Evolutionary conservation across 257 asterid species (phyloP).

Genomic region (Solanum arcanum): DNA sequence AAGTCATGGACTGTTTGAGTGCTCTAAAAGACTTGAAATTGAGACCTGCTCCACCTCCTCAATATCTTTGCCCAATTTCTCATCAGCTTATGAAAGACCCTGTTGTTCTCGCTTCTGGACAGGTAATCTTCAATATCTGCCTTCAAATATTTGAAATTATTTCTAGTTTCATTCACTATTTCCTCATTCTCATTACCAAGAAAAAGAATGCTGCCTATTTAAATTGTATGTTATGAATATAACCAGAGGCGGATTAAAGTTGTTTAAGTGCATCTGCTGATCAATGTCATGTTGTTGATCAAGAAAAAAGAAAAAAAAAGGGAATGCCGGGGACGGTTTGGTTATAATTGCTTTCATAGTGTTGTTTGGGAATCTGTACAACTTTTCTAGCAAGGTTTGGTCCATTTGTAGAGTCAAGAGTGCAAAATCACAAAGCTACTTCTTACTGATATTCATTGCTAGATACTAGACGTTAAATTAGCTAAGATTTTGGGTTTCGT

Average conservation of each 20-base stretch:
- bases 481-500: neutral
- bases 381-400: neutral
- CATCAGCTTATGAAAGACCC: conserved; percentile 40
- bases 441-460: neutral
- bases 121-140: conserved; percentile 16
- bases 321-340: neutral
- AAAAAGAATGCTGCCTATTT: neutral
- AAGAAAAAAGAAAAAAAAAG: neutral
- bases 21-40: conserved; percentile 22
- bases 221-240: neutral
- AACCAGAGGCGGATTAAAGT: neutral
- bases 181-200: neutral
- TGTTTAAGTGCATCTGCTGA: neutral
- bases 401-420: neutral
- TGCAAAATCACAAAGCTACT: neutral
- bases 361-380: neutral
- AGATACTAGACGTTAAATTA: neutral
- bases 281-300: neutral
- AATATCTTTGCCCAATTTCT: conserved; percentile 43
- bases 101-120: conserved; percentile 48
- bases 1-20: conserved; percentile 20
- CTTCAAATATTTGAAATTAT: neutral
- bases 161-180: neutral
- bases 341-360: neutral
- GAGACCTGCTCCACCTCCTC: conserved; percentile 19